These are phyloP conservation scores for Rutstroemia sp. DNA, from an alignment of 2,329 filamentous ascomycete species.

Conservation along the genomic window DNA sequence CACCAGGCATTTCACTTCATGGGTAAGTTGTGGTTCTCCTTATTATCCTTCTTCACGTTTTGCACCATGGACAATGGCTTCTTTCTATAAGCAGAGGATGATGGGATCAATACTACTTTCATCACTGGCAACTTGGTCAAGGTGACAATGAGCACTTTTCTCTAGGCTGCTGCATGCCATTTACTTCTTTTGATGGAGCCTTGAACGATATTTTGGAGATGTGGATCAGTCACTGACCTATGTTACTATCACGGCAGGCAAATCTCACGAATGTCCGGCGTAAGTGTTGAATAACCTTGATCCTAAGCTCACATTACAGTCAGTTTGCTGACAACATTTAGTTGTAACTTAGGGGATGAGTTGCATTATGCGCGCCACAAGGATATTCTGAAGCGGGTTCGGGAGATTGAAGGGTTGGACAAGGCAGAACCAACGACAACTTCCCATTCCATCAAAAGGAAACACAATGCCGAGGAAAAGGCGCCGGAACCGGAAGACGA, in stretches of 20 bases:
- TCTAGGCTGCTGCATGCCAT: too few relatives aligned
- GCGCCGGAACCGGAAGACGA: background rate
- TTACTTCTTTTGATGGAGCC: too few relatives aligned
- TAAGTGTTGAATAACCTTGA: slow-evolving; percentile 13
- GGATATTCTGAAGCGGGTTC: too few relatives aligned
- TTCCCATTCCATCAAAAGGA: slow-evolving; percentile 3
- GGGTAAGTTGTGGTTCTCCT: slow-evolving; percentile 17
- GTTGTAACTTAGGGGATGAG: slow-evolving; percentile 27
- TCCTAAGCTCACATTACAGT: background rate
- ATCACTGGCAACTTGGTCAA: too few relatives aligned
- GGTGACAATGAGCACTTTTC: too few relatives aligned
- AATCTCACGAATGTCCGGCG: slow-evolving; percentile 27
- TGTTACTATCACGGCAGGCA: slow-evolving; percentile 14
- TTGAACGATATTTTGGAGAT: too few relatives aligned
- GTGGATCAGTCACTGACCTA: background rate
- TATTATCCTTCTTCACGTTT: background rate
- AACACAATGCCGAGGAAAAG: background rate
- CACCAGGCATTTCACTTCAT: slow-evolving; percentile 30
- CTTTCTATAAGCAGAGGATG: background rate
- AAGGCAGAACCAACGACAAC: background rate
- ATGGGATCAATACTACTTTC: too few relatives aligned
- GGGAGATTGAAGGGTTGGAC: too few relatives aligned
- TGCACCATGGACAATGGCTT: background rate
- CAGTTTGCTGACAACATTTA: slow-evolving; percentile 13
- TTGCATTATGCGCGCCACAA: slow-evolving; percentile 28